Evolutionary conservation across 371 early-diverging fungal species (phyloP).

Genomic region (Mortierella sp.): DNA sequence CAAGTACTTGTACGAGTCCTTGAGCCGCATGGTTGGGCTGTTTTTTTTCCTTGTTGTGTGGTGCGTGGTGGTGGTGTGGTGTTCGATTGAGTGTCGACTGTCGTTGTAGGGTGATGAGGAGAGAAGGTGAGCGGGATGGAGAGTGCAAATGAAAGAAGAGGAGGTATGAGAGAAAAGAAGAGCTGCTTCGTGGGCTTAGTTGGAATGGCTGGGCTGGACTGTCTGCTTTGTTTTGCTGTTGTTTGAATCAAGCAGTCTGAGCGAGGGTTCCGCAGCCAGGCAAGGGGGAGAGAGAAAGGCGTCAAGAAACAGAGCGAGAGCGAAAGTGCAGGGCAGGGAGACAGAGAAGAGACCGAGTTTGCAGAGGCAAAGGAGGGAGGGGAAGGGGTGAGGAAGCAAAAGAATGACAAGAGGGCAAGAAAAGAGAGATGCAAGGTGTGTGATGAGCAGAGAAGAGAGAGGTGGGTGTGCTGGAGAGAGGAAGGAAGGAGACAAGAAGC

Average conservation of each 20-base stretch:
- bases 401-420: not conserved
- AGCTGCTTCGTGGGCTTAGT: not conserved
- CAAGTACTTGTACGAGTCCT: slow-evolving; percentile 37
- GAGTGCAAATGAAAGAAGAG: too few relatives aligned
- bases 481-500: not conserved
- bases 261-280: not conserved
- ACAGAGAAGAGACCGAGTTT: not conserved
- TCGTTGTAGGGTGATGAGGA: not conserved
- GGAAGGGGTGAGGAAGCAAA: not conserved
- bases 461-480: not conserved
- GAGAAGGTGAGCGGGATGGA: not conserved
- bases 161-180: not conserved
- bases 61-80: too few relatives aligned
- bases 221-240: not conserved
- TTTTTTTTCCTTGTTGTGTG: not conserved
- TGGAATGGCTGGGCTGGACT: not conserved
- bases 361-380: not conserved
- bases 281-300: not conserved
- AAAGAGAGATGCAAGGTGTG: not conserved
- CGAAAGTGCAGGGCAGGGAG: not conserved
- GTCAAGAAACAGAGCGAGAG: not conserved
- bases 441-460: not conserved
- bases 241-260: slow-evolving; percentile 7
- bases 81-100: not conserved
- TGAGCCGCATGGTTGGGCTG: slow-evolving; percentile 35